Conservation (phyloP, 345 rosid species). For the Populus pruinosa region DNA sequence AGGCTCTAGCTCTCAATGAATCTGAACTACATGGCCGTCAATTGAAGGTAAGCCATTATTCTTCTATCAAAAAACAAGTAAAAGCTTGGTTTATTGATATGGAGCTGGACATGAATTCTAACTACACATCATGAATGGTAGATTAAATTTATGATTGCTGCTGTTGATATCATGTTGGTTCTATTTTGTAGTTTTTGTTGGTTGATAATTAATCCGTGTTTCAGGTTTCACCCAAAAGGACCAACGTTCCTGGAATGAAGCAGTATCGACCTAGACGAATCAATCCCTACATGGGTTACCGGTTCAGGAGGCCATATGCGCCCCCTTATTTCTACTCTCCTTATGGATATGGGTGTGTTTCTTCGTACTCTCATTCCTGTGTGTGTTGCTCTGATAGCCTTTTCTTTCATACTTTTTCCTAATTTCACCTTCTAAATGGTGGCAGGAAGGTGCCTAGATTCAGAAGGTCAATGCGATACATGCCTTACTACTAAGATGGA, state of each 20-base stretch:
- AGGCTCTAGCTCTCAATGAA: slow-evolving; percentile 77
- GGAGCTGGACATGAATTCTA: background rate
- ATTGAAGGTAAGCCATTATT: slow-evolving; percentile 50
- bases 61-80: background rate
- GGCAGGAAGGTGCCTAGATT: slow-evolving; percentile 90
- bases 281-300: slow-evolving; percentile 67
- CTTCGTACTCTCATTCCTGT: background rate
- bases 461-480: slow-evolving; percentile 83
- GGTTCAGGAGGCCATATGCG: slow-evolving; percentile 66
- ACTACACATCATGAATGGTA: background rate
- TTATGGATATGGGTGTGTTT: slow-evolving; percentile 81
- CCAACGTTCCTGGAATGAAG: slow-evolving; percentile 95
- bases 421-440: background rate
- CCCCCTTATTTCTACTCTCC: slow-evolving; percentile 82
- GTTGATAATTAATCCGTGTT: background rate
- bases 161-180: background rate
- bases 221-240: slow-evolving; percentile 81
- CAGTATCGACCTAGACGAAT: slow-evolving; percentile 72
- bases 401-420: background rate
- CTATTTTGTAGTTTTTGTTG: background rate
- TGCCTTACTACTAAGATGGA: slow-evolving; percentile 67
- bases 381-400: background rate
- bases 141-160: background rate
- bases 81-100: background rate
- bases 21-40: slow-evolving; percentile 97